Percentiles rank a stretch among this genome's conserved stretches.
Conservation (phyloP, 176 grass and related monocot species). For the Paspalum vaginatum region DNA sequence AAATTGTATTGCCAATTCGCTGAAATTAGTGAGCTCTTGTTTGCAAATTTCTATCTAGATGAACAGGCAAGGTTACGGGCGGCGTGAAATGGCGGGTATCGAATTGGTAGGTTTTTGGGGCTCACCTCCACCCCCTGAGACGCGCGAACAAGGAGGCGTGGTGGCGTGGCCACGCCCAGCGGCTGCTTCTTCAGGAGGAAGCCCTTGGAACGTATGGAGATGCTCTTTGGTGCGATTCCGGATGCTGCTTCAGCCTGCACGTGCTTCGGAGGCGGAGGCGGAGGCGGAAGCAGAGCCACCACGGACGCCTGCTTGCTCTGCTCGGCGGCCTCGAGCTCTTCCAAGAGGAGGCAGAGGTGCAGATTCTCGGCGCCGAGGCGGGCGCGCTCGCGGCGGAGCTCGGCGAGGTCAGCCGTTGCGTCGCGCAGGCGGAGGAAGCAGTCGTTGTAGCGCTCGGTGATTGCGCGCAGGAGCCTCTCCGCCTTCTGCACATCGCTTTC, state of each 20-base stretch:
- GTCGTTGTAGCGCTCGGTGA: slow-evolving; percentile 65
- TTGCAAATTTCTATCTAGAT: slow-evolving; percentile 7
- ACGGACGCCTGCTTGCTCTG: slow-evolving; percentile 43
- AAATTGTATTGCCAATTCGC: not conserved
- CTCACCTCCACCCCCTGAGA: slow-evolving; percentile 44
- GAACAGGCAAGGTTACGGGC: not conserved
- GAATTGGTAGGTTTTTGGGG: slow-evolving; percentile 15
- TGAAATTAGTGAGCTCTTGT: slow-evolving; percentile 8
- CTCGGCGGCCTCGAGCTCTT: slow-evolving; percentile 51
- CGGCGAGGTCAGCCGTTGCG: slow-evolving; percentile 48
- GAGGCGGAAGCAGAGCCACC: slow-evolving; percentile 15
- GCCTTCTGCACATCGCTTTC: slow-evolving; percentile 44
- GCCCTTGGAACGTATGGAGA: slow-evolving; percentile 59
- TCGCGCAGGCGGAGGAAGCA: slow-evolving; percentile 56
- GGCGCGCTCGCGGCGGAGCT: slow-evolving; percentile 60
- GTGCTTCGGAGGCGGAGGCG: slow-evolving; percentile 31
- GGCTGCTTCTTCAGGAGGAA: slow-evolving; percentile 44
- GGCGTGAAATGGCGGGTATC: not conserved
- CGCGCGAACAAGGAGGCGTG: slow-evolving; percentile 52
- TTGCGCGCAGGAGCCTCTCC: slow-evolving; percentile 55
- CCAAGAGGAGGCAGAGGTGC: slow-evolving; percentile 57
- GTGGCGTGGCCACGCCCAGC: slow-evolving; percentile 38
- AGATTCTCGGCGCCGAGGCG: slow-evolving; percentile 56
- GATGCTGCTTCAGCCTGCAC: slow-evolving; percentile 40
- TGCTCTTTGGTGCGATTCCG: slow-evolving; percentile 57